phyloP scores from a whole-genome alignment of 1,139 yeast species.

The Pichia sp. region DNA sequence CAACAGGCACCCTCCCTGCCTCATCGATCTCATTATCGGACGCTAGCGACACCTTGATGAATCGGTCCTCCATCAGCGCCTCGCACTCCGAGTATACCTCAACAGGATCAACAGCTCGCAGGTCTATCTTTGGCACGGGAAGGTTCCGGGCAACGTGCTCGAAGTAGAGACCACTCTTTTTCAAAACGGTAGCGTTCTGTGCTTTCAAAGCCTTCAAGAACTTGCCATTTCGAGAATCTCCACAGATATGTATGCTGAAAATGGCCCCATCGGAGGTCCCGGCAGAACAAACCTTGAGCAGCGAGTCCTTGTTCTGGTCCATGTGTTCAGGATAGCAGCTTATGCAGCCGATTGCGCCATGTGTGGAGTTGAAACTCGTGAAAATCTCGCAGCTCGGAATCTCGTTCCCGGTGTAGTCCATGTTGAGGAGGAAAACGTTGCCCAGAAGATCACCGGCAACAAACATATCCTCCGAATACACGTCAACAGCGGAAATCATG shows the following conservation, averaged over 20 bases:
- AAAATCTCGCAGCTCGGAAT: conserved; percentile 5
- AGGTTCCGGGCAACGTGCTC: not conserved
- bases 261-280: conserved; percentile 13
- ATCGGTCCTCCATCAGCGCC: not conserved
- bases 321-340: not conserved
- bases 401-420: conserved; percentile 1
- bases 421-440: conserved; percentile 8
- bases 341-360: conserved; percentile 6
- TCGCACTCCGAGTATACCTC: not conserved
- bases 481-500: conserved; percentile 10
- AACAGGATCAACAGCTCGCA: not conserved
- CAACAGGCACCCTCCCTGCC: not conserved
- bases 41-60: not conserved
- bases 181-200: not conserved
- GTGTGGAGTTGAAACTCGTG: conserved; percentile 3
- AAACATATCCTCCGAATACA: conserved; percentile 10
- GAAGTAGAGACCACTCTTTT: not conserved
- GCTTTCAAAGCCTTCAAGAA: not conserved
- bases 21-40: not conserved
- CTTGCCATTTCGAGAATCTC: not conserved
- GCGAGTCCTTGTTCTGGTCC: not conserved
- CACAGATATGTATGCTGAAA: not conserved
- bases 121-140: not conserved
- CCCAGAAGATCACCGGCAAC: conserved; percentile 12
- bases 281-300: conserved; percentile 1